Conservation (phyloP, 2,329 filamentous ascomycete species). For the Sclerotinia spermophila region DNA sequence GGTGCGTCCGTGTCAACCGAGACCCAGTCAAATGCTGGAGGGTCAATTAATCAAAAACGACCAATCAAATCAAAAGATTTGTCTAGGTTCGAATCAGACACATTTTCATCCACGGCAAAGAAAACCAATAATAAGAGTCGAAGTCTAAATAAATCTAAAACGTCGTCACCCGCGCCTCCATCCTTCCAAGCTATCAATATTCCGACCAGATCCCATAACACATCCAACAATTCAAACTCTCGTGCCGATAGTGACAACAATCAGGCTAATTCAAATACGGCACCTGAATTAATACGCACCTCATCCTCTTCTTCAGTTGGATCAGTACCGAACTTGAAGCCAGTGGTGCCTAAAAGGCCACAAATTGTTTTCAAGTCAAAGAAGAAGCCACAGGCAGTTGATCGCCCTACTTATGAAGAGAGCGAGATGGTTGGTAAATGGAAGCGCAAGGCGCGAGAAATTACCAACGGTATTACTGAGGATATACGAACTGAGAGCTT, state of each 20-base stretch:
- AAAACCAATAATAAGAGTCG: slow-evolving; percentile 19
- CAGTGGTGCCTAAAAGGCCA: slow-evolving; percentile 10
- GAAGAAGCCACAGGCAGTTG: slow-evolving; percentile 20
- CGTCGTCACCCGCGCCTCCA: slow-evolving; percentile 21
- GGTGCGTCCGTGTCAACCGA: slow-evolving; percentile 31
- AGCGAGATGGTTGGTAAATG: slow-evolving; percentile 25
- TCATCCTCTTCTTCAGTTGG: slow-evolving; percentile 22
- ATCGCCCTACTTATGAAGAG: slow-evolving; percentile 23
- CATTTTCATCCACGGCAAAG: slow-evolving; percentile 27
- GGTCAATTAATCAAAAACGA: slow-evolving; percentile 24
- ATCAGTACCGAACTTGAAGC: slow-evolving; percentile 18
- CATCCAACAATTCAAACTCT: slow-evolving; percentile 16
- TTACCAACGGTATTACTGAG: slow-evolving; percentile 25
- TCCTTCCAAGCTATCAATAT: slow-evolving; percentile 24
- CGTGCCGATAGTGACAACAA: neutral
- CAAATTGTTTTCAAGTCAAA: slow-evolving; percentile 26
- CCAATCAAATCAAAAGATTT: slow-evolving; percentile 30
- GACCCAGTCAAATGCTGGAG: slow-evolving; percentile 24
- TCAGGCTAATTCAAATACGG: slow-evolving; percentile 17
- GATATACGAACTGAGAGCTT: slow-evolving; percentile 28
- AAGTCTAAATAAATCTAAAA: slow-evolving; percentile 16
- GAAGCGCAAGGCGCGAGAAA: slow-evolving; percentile 34
- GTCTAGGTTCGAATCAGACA: slow-evolving; percentile 32
- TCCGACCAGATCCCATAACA: slow-evolving; percentile 19
- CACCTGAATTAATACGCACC: slow-evolving; percentile 23